Conservation (phyloP, 225 moss, liverwort and hornwort genomes). For the Marchantia polymorpha region DNA sequence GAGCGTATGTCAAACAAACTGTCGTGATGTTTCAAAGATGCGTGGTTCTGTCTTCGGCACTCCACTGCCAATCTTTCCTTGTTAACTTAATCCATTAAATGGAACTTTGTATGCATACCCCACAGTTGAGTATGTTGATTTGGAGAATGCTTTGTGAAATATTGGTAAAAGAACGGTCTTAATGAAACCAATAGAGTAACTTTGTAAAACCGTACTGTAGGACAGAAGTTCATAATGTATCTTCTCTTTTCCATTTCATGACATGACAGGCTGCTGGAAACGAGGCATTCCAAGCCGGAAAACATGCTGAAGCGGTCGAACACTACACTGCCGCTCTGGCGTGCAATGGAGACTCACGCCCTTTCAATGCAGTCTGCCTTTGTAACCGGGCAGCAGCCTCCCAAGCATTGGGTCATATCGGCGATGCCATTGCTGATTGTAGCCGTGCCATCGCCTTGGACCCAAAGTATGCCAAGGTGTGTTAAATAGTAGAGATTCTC, state of each 20-base stretch:
- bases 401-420: conserved; percentile 83
- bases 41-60: too few species aligned
- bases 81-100: too few species aligned
- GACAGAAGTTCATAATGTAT: neutral
- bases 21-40: too few species aligned
- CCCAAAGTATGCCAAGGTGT: conserved; percentile 79
- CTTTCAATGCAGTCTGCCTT: conserved; percentile 90
- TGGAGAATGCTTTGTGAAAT: too few species aligned
- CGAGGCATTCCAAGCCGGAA: conserved; percentile 78
- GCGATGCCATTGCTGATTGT: conserved; percentile 95
- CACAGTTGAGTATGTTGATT: too few species aligned
- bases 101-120: too few species aligned
- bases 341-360: conserved; percentile 90
- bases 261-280: conserved; percentile 59
- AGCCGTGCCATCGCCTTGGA: conserved; percentile 94
- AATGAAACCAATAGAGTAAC: neutral
- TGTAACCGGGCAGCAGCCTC: conserved; percentile 96
- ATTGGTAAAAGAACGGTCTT: too few species aligned
- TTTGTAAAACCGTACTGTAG: neutral
- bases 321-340: conserved; percentile 87
- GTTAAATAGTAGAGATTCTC: neutral
- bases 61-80: too few species aligned
- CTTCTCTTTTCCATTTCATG: neutral
- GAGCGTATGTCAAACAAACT: too few species aligned
- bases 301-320: conserved; percentile 75